Evolutionary conservation across 768 basidiomycete species (phyloP).

Genomic region (Floccularia luteovirens): DNA sequence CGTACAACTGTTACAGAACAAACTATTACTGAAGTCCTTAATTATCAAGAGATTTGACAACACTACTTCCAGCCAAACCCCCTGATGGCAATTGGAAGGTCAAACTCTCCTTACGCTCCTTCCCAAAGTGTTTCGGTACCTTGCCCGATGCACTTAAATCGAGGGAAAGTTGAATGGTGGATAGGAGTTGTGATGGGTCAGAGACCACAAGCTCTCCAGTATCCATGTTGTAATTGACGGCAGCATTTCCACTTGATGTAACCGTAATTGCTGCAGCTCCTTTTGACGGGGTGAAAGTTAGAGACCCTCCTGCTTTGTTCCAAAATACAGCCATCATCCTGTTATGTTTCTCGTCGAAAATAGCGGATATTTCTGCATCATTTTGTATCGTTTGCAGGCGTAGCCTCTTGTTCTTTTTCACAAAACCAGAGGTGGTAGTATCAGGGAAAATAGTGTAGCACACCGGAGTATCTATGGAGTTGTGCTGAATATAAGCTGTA

Average conservation of each 20-base stretch:
- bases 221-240: conserved; percentile 23
- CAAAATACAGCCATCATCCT: conserved; percentile 37
- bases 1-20: too few species aligned
- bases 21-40: too few species aligned
- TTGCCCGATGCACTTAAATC: conserved; percentile 13
- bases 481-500: conserved; percentile 30
- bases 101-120: too few species aligned
- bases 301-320: conserved; percentile 26
- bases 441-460: conserved; percentile 35
- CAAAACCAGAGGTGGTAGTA: conserved; percentile 18
- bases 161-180: conserved; percentile 17
- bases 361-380: conserved; percentile 29
- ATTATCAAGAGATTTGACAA: too few species aligned
- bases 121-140: too few species aligned
- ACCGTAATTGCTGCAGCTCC: conserved; percentile 20
- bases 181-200: conserved; percentile 38
- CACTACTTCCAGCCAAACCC: too few species aligned
- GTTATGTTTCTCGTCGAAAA: conserved; percentile 25
- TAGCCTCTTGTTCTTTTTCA: conserved; percentile 11
- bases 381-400: conserved; percentile 20
- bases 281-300: conserved; percentile 14
- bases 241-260: conserved; percentile 23
- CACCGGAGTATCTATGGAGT: conserved; percentile 13
- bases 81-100: too few species aligned
- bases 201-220: conserved; percentile 32